Evolutionary conservation across 2,329 filamentous ascomycete genomes (phyloP).

Genomic region (Cercospora nicotianae): DNA sequence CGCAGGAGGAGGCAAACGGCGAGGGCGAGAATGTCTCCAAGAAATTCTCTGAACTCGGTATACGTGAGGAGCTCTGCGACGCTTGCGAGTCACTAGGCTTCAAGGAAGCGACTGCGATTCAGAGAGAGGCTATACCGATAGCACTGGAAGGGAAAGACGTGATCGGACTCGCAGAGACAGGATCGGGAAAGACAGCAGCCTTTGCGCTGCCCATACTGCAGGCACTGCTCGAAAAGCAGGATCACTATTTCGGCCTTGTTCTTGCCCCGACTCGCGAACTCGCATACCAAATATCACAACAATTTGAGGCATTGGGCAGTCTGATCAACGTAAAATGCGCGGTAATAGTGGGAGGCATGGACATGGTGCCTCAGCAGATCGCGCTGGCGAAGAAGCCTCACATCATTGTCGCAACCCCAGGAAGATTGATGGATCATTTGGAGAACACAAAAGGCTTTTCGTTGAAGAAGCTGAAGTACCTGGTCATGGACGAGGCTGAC

Average conservation of each 20-base stretch:
- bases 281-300: conserved; percentile 84
- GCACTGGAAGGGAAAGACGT: conserved; percentile 81
- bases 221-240: conserved; percentile 82
- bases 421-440: conserved; percentile 83
- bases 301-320: conserved; percentile 83
- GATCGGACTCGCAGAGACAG: conserved; percentile 92
- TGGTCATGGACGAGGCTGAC: conserved; percentile 96
- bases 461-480: conserved; percentile 74
- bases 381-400: conserved; percentile 95
- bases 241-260: conserved; percentile 82
- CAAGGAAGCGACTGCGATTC: conserved; percentile 85
- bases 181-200: conserved; percentile 91
- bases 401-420: conserved; percentile 88
- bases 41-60: conserved; percentile 71
- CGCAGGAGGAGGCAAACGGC: conserved; percentile 29
- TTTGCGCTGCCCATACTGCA: conserved; percentile 93
- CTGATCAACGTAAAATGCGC: conserved; percentile 84
- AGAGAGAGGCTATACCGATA: conserved; percentile 76
- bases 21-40: conserved; percentile 37
- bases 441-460: conserved; percentile 98
- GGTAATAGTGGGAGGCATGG: conserved; percentile 82
- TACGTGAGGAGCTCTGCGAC: conserved; percentile 85
- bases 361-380: conserved; percentile 91
- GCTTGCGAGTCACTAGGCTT: conserved; percentile 81
- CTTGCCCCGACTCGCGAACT: conserved; percentile 91